These are phyloP conservation scores for Ophiostoma perfectum DNA, from an alignment of 2,329 filamentous ascomycete genomes.

Conservation along the genomic window DNA sequence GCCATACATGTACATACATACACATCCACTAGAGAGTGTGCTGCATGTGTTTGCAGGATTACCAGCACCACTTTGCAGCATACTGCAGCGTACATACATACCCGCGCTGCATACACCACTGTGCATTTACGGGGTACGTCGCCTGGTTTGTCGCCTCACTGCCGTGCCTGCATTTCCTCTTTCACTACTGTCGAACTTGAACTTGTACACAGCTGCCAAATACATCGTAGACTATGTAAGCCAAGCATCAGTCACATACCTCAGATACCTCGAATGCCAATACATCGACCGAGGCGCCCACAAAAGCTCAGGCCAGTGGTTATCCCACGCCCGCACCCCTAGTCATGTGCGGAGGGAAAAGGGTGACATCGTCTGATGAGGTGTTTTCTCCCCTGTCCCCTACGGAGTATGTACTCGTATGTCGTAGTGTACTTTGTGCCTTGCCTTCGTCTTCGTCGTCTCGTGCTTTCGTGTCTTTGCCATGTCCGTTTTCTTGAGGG, in stretches of 20 bases:
- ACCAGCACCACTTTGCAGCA: constrained; percentile 15
- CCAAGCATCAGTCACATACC: no score
- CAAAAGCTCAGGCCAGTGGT: not conserved
- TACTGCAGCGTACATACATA: constrained; percentile 22
- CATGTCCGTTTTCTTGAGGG: not conserved
- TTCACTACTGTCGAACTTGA: no score
- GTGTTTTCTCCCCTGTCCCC: constrained; percentile 6
- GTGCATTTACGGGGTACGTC: not conserved
- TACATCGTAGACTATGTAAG: no score
- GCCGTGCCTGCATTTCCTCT: no score
- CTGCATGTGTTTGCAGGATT: constrained; percentile 19
- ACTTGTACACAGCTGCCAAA: no score
- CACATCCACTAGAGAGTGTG: constrained; percentile 3
- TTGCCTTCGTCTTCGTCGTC: not conserved
- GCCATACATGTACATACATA: constrained; percentile 18
- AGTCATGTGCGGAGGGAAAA: not conserved
- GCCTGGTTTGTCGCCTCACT: no score
- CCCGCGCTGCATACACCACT: constrained; percentile 19
- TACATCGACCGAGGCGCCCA: not conserved
- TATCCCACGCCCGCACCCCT: constrained; percentile 5
- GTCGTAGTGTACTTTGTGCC: not conserved
- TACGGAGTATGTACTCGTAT: no score
- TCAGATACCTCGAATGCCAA: not conserved
- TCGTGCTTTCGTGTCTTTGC: not conserved
- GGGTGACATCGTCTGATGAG: constrained; percentile 12